Evolutionary conservation across 805 yeast species (phyloP).

Genomic region (Hagleromyces aurorensis): DNA sequence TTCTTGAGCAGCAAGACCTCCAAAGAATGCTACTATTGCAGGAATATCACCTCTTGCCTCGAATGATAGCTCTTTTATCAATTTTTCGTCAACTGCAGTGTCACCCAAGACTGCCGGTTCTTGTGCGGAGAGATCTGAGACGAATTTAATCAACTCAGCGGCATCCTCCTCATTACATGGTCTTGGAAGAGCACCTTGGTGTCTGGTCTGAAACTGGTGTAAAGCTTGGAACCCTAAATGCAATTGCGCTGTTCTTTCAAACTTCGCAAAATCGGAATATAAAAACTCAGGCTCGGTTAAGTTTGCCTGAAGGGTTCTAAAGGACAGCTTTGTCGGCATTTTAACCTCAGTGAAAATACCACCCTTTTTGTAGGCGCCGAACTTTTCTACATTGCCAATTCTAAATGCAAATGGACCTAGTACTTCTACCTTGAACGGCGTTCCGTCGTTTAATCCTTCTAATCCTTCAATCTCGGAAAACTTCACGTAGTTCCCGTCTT

Average conservation of each 20-base stretch:
- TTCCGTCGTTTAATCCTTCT: conserved; percentile 63
- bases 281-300: conserved; percentile 70
- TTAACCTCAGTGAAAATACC: conserved; percentile 92
- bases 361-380: conserved; percentile 67
- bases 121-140: conserved; percentile 50
- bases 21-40: conserved; percentile 79
- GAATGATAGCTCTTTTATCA: conserved; percentile 65
- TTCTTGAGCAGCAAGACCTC: conserved; percentile 95
- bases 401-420: conserved; percentile 93
- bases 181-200: conserved; percentile 63
- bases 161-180: conserved; percentile 75
- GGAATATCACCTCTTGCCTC: conserved; percentile 92
- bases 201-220: conserved; percentile 57
- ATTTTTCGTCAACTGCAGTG: conserved; percentile 47
- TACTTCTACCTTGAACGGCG: conserved; percentile 68
- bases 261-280: conserved; percentile 85
- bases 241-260: conserved; percentile 83
- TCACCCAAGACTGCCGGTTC: conserved; percentile 48
- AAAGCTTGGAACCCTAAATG: conserved; percentile 91
- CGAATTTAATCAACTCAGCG: conserved; percentile 49
- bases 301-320: conserved; percentile 58
- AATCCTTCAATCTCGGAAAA: conserved; percentile 82
- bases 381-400: conserved; percentile 45
- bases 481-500: conserved; percentile 85
- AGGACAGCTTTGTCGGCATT: conserved; percentile 58